Conservation (phyloP, 768 basidiomycete species). For the Tylopilus rubrobrunneus region DNA sequence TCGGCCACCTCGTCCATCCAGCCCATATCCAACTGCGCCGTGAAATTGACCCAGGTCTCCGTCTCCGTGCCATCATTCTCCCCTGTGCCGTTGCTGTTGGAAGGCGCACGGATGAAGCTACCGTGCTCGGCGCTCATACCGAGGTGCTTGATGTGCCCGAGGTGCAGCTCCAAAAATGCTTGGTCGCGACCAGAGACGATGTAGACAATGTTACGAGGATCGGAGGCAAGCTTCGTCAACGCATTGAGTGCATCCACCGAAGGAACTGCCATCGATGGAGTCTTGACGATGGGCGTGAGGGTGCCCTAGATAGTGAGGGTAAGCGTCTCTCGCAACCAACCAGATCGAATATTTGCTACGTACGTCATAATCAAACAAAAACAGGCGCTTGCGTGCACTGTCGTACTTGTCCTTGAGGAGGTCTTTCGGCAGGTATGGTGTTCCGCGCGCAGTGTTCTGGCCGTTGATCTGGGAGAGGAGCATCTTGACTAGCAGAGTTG, state of each 20-base stretch:
- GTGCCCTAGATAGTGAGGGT: slow-evolving; percentile 60
- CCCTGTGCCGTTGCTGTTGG: slow-evolving; percentile 28
- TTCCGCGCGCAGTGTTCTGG: slow-evolving; percentile 76
- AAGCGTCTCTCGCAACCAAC: background rate
- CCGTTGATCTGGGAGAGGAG: slow-evolving; percentile 77
- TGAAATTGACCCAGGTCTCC: slow-evolving; percentile 78
- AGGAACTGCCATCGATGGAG: slow-evolving; percentile 82
- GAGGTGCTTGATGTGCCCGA: slow-evolving; percentile 76
- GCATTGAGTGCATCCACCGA: slow-evolving; percentile 70
- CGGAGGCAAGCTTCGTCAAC: slow-evolving; percentile 64
- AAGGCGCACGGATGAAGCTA: slow-evolving; percentile 80
- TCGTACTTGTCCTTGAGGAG: slow-evolving; percentile 59
- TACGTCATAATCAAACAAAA: slow-evolving; percentile 96
- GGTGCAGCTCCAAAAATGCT: slow-evolving; percentile 85
- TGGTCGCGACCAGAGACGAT: slow-evolving; percentile 97
- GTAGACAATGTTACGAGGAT: slow-evolving; percentile 90
- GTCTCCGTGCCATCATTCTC: background rate
- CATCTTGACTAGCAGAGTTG: slow-evolving; percentile 83
- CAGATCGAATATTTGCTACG: slow-evolving; percentile 26
- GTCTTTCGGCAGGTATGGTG: slow-evolving; percentile 74
- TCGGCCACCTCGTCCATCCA: slow-evolving; percentile 97
- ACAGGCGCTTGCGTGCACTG: slow-evolving; percentile 73
- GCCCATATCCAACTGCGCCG: slow-evolving; percentile 90
- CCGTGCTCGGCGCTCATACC: slow-evolving; percentile 98
- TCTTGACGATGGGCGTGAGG: slow-evolving; percentile 94